A percentile compares a stretch with the other conserved stretches of the same genome.
These are phyloP conservation scores for Oryza glumipatula DNA, from an alignment of 176 grass and related monocot genomes.

Conservation along the genomic window DNA sequence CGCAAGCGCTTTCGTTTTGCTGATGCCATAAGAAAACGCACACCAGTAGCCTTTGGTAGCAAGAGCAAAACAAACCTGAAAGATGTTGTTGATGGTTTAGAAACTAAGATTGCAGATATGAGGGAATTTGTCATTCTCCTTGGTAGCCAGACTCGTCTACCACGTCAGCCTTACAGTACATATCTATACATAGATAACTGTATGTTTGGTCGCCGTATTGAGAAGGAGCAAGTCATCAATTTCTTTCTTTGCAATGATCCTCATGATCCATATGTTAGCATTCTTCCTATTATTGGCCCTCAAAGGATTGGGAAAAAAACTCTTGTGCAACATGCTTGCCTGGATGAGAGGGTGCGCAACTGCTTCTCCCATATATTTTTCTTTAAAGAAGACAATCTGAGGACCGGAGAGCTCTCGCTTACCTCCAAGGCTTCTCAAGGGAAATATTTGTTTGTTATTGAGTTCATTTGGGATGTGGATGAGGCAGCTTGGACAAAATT, in stretches of 20 bases:
- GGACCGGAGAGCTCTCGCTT: not conserved
- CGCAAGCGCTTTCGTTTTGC: slow-evolving; percentile 39
- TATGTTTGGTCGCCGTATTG: slow-evolving; percentile 39
- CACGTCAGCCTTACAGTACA: slow-evolving; percentile 8
- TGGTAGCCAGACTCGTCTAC: slow-evolving; percentile 35
- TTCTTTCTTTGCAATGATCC: slow-evolving; percentile 34
- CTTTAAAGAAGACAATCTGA: slow-evolving; percentile 21
- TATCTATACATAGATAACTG: slow-evolving; percentile 42
- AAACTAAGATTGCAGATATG: slow-evolving; percentile 25
- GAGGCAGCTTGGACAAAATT: slow-evolving; percentile 27
- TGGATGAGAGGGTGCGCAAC: slow-evolving; percentile 38
- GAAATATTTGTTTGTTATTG: slow-evolving; percentile 43
- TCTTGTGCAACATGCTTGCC: slow-evolving; percentile 51
- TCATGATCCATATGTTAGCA: not conserved
- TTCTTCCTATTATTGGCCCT: slow-evolving; percentile 47
- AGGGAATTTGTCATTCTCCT: slow-evolving; percentile 42
- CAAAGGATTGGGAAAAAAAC: slow-evolving; percentile 51
- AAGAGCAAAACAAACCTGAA: not conserved
- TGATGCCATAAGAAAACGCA: not conserved
- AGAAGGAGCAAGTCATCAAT: slow-evolving; percentile 44
- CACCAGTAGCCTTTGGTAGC: slow-evolving; percentile 1
- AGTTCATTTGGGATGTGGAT: slow-evolving; percentile 32
- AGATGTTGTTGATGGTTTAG: slow-evolving; percentile 24
- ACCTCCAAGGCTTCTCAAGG: not conserved
- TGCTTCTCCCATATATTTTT: slow-evolving; percentile 25